Evolutionary conservation across 176 grass and related monocot species (phyloP), one percentile per base, ranked within the genome.

Genomic region (Avena sativa): DNA sequence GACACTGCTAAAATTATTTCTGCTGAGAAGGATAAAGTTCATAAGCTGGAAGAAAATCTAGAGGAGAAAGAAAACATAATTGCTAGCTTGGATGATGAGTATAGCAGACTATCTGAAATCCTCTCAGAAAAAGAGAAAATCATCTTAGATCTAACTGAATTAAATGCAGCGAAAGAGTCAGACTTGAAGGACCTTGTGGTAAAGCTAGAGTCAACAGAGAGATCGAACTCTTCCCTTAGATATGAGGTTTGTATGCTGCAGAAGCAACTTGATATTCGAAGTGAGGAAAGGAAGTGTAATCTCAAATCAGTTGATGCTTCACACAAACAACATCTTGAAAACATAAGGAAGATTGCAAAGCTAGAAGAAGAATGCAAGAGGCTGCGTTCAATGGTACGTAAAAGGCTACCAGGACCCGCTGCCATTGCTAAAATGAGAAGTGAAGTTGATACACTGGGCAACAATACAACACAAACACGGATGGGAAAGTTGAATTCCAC

Each of bases 391-490:
- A 93, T 98, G 92, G 82, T 98, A 58, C 90, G 92, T 51, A 98
- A 98, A 90, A 88, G 97, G 74, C 76, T 96, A 74, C 94, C 97
- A 74, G 97, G 97, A 26, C 93, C 94, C 9, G 92, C 88, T 58
- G 93, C 92, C 88, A 79, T 98, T 89, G 97, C 94, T 55, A 98
- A 96, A 89, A 96, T 98, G 94, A 98, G 91, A 94, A 98, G 50
- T 85, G 97, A 98, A 87, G 92, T 98, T 86, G 94, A 98, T 64
- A 71, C 91, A 79, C 51, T 79, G 40, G 80, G 85, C 40, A 84
- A 51, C 26, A 86, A 38, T 75, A 19, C 71, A 78, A 30, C 44
- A 12, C 73, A 65, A 60, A 74, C 84, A 87, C 86, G 76, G 58
- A 89, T 8, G 6, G 84, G 89, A 82, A 90, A 53, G 70, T 49